Percentiles rank a stretch among this genome's conserved stretches.
Conservation (phyloP, 192 early-diverging fungal species). For the Dissophora ornata region DNA sequence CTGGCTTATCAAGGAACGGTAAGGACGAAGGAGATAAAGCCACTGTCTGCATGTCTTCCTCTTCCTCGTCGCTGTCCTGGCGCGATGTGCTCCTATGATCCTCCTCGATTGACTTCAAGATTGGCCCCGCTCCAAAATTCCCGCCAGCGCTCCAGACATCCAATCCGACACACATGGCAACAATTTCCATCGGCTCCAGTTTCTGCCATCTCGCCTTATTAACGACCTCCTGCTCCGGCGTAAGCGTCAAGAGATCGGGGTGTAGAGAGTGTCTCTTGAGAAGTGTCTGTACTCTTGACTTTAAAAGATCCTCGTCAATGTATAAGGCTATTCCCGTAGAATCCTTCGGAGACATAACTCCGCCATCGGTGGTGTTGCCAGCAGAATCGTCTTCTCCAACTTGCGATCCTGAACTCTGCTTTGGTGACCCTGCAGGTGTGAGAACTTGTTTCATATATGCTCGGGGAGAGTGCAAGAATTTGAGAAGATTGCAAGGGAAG, state of each 20-base stretch:
- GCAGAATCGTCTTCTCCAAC: conserved; percentile 6
- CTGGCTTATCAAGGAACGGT: neutral
- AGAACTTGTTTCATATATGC: conserved; percentile 42
- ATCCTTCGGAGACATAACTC: conserved; percentile 23
- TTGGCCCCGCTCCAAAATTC: conserved; percentile 37
- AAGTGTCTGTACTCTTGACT: conserved; percentile 47
- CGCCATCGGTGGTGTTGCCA: neutral
- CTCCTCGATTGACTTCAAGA: conserved; percentile 25
- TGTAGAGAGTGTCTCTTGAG: conserved; percentile 67
- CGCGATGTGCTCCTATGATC: conserved; percentile 1
- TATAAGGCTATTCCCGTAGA: neutral
- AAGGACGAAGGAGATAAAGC: neutral
- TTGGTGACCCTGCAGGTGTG: conserved; percentile 33
- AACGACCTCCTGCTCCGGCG: conserved; percentile 54
- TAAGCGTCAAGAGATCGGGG: conserved; percentile 59
- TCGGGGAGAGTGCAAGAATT: conserved; percentile 60
- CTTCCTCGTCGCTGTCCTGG: conserved; percentile 9
- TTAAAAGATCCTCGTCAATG: conserved; percentile 47
- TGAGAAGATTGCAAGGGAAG: conserved; percentile 65
- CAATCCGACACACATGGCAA: conserved; percentile 66
- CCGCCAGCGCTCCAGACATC: conserved; percentile 66
- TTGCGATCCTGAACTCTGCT: conserved; percentile 16
- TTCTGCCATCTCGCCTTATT: conserved; percentile 66
- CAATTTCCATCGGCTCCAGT: conserved; percentile 68
- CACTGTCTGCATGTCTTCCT: neutral